Base-by-base conservation (phyloP, 83 land plant species). In the Diphasiastrum complanatum region DNA sequence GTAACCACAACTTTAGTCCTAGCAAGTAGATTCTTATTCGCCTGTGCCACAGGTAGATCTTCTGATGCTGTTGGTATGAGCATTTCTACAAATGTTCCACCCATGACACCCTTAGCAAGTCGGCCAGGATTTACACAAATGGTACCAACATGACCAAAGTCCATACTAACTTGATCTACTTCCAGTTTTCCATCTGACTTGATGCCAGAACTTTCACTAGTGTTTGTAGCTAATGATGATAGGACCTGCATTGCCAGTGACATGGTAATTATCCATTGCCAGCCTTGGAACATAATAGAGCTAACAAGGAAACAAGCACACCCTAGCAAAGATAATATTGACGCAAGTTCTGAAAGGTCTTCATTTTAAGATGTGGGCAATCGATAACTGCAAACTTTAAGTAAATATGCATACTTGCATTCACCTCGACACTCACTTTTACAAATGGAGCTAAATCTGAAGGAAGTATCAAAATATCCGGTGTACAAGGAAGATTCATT, bases 111-210 rank as follows among this genome's bases (percentile, higher is more conserved):
- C 75, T 85, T 93, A 24, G 96, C 82, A 3, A 85, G 72, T 54
- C 91, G 79, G 14, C 96, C 98, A 16, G 98, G 96, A 66, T 93
- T 93, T 27, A 89, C 53, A 45, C 92, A 83, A 10, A 93, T 49
- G 53, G 78, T 81, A 37, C 70, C 25, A 27, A 32, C 45, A 12
- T 26, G 3, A 28, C 25, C 51, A 1, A 27, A 40, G 28, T 55
- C 16, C 11, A n/a, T 47, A 24, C 24, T 37, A 23, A 53, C 27
- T 38, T 19, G 36, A n/a, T n/a, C n/a, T n/a, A n/a, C 48, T 1
- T 32, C 47, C 22, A 5, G 48, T 20, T 57, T 46, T 16, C 45
- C 64, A 23, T 27, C 72, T 37, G 45, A 4, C 19, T 49, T 35
- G 6, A 20, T 36, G 12, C 45, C 31, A 35, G 26, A 19, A 25